A percentile compares a stretch with the other conserved stretches of the same genome.
These are phyloP conservation scores for Chionographis japonica DNA, from an alignment of 106 monocot species.

Conservation along the genomic window DNA sequence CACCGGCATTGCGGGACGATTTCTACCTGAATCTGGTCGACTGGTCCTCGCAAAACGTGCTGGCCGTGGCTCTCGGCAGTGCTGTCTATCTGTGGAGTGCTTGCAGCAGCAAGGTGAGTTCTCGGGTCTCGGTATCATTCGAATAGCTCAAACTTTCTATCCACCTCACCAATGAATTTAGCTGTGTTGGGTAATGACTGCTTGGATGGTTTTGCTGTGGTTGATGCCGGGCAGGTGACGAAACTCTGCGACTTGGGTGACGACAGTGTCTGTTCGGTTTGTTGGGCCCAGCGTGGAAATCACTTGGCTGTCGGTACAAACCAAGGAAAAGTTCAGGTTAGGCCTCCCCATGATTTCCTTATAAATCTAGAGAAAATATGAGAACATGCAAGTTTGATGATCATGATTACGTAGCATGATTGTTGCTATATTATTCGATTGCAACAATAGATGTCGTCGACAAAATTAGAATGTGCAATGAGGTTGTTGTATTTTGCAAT, in stretches of 20 bases:
- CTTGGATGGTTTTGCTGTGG: not conserved
- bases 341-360: not conserved
- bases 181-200: not conserved
- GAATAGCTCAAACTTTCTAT: not conserved
- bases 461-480: too few relatives aligned
- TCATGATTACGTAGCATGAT: too few relatives aligned
- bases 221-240: constrained; percentile 49
- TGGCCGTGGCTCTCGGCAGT: constrained; percentile 89
- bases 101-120: constrained; percentile 86
- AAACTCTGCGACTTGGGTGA: constrained; percentile 87
- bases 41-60: constrained; percentile 88
- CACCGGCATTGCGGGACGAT: constrained; percentile 96
- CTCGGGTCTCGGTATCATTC: not conserved
- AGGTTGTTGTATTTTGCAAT: too few relatives aligned
- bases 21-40: constrained; percentile 98
- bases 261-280: constrained; percentile 94
- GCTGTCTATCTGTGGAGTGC: constrained; percentile 99
- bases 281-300: constrained; percentile 84
- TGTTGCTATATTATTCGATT: too few relatives aligned
- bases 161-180: not conserved
- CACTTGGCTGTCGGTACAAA: constrained; percentile 89
- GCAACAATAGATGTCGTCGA: too few relatives aligned
- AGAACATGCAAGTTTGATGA: too few relatives aligned
- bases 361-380: too few relatives aligned
- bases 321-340: constrained; percentile 84